Percentiles rank a stretch among this genome's conserved stretches.
Evolutionary conservation across 2,329 filamentous ascomycete genomes (phyloP).

Genomic region (Hymenoscyphus repandus): DNA sequence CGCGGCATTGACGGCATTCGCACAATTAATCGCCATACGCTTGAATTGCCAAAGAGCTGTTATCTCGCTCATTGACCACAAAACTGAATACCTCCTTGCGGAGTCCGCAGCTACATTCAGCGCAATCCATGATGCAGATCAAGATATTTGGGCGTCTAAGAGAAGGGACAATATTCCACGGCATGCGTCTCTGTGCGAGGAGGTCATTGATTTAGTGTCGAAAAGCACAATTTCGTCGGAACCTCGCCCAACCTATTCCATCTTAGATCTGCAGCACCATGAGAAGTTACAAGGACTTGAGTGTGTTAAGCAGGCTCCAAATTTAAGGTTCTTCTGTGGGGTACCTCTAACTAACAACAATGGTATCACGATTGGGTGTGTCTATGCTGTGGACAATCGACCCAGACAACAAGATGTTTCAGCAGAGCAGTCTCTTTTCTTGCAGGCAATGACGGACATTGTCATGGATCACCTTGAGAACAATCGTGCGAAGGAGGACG

Average conservation of each 20-base stretch:
- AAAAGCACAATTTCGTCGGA: conserved; percentile 13
- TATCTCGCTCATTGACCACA: conserved; percentile 33
- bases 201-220: conserved; percentile 18
- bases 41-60: conserved; percentile 41
- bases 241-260: conserved; percentile 15
- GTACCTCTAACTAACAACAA: conserved; percentile 22
- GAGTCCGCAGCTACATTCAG: conserved; percentile 42
- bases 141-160: conserved; percentile 17
- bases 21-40: conserved; percentile 45
- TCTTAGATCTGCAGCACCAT: conserved; percentile 18
- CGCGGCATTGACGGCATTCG: conserved; percentile 38
- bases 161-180: conserved; percentile 18
- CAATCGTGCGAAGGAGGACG: conserved; percentile 46
- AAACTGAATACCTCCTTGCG: conserved; percentile 25
- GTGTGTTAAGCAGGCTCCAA: conserved; percentile 19
- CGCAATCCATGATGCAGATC: conserved; percentile 18
- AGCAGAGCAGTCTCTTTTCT: conserved; percentile 44
- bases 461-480: conserved; percentile 58
- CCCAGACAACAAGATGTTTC: conserved; percentile 46
- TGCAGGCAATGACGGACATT: conserved; percentile 50
- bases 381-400: conserved; percentile 47
- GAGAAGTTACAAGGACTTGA: conserved; percentile 15
- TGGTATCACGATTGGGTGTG: conserved; percentile 25
- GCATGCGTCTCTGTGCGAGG: conserved; percentile 22
- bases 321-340: conserved; percentile 24